Evolutionary conservation across 257 asterid genomes (phyloP).

Genomic region (Orobanche coerulescens): DNA sequence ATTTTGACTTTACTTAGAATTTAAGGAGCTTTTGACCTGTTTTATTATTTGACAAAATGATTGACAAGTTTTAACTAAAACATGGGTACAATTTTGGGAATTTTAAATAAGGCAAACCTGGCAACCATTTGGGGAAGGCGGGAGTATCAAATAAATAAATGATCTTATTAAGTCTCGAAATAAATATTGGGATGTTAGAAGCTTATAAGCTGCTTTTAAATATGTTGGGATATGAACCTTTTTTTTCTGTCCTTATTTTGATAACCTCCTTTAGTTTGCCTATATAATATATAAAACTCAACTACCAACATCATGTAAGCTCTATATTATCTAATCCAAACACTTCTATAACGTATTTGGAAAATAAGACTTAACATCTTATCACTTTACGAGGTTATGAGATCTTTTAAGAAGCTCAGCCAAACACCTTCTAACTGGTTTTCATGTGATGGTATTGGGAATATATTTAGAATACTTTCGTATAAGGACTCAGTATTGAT

Average conservation of each 20-base stretch:
- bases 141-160: too few species aligned
- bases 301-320: background rate
- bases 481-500: background rate
- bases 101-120: too few species aligned
- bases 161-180: too few species aligned
- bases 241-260: background rate
- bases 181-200: background rate
- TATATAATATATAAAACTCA: background rate
- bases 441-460: constrained; percentile 9
- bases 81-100: too few species aligned
- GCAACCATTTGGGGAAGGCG: too few species aligned
- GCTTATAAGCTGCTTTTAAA: background rate
- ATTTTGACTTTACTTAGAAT: too few species aligned
- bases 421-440: background rate
- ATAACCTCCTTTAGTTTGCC: background rate
- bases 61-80: too few species aligned
- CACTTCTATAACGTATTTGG: background rate
- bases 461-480: background rate
- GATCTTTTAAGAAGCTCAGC: background rate
- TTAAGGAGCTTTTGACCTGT: too few species aligned
- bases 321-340: background rate
- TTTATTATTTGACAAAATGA: too few species aligned
- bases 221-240: background rate
- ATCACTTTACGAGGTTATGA: background rate
- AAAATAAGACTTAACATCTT: background rate